Evolutionary conservation across 192 early-diverging fungal species (phyloP).

Genomic region (Coemansia biformis): DNA sequence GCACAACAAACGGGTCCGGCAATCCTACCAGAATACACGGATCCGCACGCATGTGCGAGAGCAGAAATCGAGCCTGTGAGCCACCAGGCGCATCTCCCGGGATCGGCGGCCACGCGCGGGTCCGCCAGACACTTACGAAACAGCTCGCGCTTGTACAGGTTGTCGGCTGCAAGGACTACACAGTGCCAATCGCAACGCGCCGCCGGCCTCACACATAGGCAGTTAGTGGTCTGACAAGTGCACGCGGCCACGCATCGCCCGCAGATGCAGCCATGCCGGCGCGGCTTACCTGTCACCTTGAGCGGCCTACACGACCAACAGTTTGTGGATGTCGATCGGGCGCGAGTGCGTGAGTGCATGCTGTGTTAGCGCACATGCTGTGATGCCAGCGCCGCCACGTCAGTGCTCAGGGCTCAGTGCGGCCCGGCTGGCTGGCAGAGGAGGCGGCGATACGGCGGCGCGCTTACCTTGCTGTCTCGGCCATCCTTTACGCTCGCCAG

Average conservation of each 20-base stretch:
- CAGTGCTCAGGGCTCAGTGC: too few relatives aligned
- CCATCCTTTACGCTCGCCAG: conserved; percentile 16
- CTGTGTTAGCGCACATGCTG: background rate
- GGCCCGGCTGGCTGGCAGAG: too few relatives aligned
- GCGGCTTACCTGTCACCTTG: conserved; percentile 36
- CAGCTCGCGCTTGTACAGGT: conserved; percentile 84
- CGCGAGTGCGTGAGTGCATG: background rate
- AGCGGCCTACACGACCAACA: conserved; percentile 27
- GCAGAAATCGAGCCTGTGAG: background rate
- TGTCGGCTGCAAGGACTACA: conserved; percentile 83
- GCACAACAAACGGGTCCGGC: conserved; percentile 94
- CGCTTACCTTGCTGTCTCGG: conserved; percentile 31
- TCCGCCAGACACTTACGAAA: conserved; percentile 55
- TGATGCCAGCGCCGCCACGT: background rate
- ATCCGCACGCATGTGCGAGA: background rate
- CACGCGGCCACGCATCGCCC: too few relatives aligned
- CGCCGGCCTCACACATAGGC: background rate
- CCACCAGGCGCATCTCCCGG: background rate
- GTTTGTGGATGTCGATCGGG: background rate
- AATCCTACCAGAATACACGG: conserved; percentile 39
- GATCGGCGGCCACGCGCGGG: too few relatives aligned
- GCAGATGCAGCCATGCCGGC: too few relatives aligned
- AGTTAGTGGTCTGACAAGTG: too few relatives aligned
- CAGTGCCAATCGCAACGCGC: background rate
- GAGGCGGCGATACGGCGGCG: too few relatives aligned